These are phyloP conservation scores for Aureobasidium subglaciale DNA, from an alignment of 2,329 filamentous ascomycete genomes.

Conservation along the genomic window DNA sequence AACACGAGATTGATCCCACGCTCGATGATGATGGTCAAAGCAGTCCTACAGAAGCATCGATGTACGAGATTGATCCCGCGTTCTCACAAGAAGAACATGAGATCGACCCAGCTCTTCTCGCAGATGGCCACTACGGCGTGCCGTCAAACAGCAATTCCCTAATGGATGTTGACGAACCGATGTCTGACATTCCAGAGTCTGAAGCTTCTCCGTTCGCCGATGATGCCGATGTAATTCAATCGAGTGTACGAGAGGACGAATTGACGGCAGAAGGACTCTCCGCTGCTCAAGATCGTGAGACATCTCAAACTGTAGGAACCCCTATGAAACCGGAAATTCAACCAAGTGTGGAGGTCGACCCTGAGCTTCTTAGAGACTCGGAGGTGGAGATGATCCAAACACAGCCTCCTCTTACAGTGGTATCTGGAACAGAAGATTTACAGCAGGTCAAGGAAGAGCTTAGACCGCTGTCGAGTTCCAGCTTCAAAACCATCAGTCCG, in stretches of 20 bases:
- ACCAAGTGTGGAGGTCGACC: background rate
- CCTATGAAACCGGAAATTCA: background rate
- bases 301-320: too few species aligned
- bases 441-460: background rate
- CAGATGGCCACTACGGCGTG: background rate
- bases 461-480: constrained; percentile 4
- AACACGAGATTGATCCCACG: background rate
- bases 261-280: background rate
- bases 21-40: background rate
- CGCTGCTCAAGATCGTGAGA: background rate
- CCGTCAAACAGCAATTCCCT: background rate
- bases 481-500: constrained; percentile 7
- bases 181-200: background rate
- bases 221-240: background rate
- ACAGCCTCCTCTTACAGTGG: background rate
- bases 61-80: background rate
- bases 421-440: background rate
- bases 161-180: background rate
- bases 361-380: background rate
- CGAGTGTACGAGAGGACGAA: background rate
- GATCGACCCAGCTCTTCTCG: constrained; percentile 4
- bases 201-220: background rate
- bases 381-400: background rate
- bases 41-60: background rate
- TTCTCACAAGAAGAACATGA: background rate